These are phyloP conservation scores for Gossypium arboreum DNA, from an alignment of 345 rosid species.

Conservation along the genomic window DNA sequence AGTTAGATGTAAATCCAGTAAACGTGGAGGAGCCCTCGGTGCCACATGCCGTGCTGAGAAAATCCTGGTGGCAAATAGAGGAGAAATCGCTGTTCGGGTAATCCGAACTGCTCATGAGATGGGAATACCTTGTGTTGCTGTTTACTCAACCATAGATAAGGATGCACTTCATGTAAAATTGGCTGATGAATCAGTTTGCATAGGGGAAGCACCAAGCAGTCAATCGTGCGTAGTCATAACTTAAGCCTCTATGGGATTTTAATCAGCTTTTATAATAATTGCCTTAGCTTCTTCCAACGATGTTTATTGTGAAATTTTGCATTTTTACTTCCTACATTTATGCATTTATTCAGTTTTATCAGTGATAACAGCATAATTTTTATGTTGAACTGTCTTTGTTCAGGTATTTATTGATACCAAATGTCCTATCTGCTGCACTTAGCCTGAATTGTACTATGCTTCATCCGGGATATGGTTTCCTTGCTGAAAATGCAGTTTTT, in stretches of 20 bases:
- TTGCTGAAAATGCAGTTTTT: conserved; percentile 90
- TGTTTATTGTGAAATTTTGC: not conserved
- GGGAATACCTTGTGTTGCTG: conserved; percentile 98
- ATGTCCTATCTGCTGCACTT: conserved; percentile 90
- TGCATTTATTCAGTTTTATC: not conserved
- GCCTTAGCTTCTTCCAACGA: not conserved
- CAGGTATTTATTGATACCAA: conserved; percentile 82
- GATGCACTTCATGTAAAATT: conserved; percentile 94
- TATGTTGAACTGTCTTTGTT: conserved; percentile 12
- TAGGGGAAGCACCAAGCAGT: conserved; percentile 98
- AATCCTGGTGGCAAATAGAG: conserved; percentile 90
- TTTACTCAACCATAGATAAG: conserved; percentile 90
- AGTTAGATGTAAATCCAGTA: conserved; percentile 33
- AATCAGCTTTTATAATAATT: not conserved
- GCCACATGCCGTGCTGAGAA: conserved; percentile 68
- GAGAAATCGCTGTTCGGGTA: conserved; percentile 94
- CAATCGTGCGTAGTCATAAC: conserved; percentile 64
- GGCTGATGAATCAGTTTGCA: conserved; percentile 95
- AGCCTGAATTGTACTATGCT: conserved; percentile 92
- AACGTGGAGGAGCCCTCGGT: conserved; percentile 46
- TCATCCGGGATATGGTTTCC: conserved; percentile 99
- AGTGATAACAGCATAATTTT: not conserved
- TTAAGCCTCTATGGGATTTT: not conserved
- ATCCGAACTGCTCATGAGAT: conserved; percentile 93
- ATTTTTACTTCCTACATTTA: not conserved